phyloP scores from a whole-genome alignment of 345 rosid species.

The Gossypium anomalum region DNA sequence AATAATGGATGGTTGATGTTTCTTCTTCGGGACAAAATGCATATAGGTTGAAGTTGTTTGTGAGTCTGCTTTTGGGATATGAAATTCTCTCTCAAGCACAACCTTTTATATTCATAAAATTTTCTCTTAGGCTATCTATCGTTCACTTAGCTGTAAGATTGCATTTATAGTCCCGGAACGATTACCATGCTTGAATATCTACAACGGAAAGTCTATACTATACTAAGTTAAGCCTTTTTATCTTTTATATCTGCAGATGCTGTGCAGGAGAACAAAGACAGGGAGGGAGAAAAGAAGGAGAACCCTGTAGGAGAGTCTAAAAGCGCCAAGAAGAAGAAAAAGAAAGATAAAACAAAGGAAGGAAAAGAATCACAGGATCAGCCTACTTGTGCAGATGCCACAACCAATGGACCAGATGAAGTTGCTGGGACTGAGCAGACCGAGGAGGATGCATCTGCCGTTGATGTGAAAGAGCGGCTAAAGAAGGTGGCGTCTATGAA shows the following conservation, averaged over 20 bases:
- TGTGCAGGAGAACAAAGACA: slow-evolving; percentile 40
- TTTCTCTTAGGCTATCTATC: background rate
- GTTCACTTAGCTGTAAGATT: background rate
- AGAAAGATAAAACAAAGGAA: slow-evolving; percentile 50
- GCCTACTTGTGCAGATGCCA: slow-evolving; percentile 18
- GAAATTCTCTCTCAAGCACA: background rate
- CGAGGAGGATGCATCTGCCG: slow-evolving; percentile 38
- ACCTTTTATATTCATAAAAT: background rate
- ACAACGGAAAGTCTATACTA: background rate
- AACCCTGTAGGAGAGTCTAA: slow-evolving; percentile 46
- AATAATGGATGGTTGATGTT: background rate
- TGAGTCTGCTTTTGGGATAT: background rate
- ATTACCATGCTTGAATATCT: background rate
- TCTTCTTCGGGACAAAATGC: background rate
- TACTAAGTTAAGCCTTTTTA: background rate
- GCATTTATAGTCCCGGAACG: background rate
- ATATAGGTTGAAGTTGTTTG: background rate
- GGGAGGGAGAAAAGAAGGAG: slow-evolving; percentile 46
- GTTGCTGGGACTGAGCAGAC: slow-evolving; percentile 29
- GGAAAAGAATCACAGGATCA: slow-evolving; percentile 43
- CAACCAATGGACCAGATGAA: slow-evolving; percentile 27
- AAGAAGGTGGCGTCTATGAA: slow-evolving; percentile 20
- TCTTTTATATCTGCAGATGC: slow-evolving; percentile 24
- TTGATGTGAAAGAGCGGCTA: slow-evolving; percentile 52
- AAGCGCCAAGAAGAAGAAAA: slow-evolving; percentile 59